Conservation (phyloP, 257 asterid genomes). For the Paraleonurus japonicus region DNA sequence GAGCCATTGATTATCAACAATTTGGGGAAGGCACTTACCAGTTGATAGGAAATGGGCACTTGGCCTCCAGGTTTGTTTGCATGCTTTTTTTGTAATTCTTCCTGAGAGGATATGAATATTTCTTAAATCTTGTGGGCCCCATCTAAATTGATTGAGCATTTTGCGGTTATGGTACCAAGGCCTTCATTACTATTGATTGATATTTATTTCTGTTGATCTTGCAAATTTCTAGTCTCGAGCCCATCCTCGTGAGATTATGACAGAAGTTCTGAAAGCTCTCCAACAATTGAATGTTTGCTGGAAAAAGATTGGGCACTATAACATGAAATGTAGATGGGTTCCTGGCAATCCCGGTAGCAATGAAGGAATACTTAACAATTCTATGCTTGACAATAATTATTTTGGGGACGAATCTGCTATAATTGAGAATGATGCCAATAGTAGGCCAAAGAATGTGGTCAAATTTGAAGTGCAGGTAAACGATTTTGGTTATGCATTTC, state of each 20-base stretch:
- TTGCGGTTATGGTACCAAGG: neutral
- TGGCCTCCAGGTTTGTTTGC: constrained; percentile 68
- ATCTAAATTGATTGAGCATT: neutral
- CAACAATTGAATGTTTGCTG: constrained; percentile 73
- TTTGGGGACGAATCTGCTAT: constrained; percentile 59
- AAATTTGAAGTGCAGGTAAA: constrained; percentile 96
- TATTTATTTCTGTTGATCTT: constrained; percentile 25
- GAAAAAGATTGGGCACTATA: constrained; percentile 76
- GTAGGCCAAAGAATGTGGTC: constrained; percentile 50
- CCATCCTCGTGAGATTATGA: constrained; percentile 79
- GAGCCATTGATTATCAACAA: constrained; percentile 63
- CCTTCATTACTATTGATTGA: constrained; percentile 1
- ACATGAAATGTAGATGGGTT: constrained; percentile 82
- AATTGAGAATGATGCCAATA: constrained; percentile 50
- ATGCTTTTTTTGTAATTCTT: constrained; percentile 1
- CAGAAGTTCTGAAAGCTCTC: constrained; percentile 70
- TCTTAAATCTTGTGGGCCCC: neutral
- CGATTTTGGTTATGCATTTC: neutral
- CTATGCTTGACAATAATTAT: constrained; percentile 45
- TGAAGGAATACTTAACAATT: constrained; percentile 41
- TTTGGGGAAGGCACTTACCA: constrained; percentile 58
- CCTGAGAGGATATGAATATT: neutral
- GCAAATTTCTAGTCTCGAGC: constrained; percentile 74
- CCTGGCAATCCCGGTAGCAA: constrained; percentile 42
- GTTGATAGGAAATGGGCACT: constrained; percentile 76